phyloP scores from a whole-genome alignment of 306 rosid species.

The Senna siamea region DNA sequence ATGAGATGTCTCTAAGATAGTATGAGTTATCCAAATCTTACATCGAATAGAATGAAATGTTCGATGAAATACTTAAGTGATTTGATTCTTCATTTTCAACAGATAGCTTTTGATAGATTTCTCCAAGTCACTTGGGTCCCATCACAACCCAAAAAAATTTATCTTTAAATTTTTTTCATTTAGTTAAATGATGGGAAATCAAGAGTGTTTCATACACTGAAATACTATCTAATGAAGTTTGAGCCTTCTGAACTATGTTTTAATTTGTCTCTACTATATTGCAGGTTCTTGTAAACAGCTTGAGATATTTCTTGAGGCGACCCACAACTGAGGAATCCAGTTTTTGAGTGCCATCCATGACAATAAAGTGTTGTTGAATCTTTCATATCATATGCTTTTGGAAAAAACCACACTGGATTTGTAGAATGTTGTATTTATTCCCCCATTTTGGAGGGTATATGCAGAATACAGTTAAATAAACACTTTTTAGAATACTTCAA shows the following conservation, averaged over 20 bases:
- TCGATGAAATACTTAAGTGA: no score
- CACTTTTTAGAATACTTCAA: background rate
- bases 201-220: background rate
- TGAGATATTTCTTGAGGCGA: conserved; percentile 86
- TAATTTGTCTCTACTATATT: conserved; percentile 4
- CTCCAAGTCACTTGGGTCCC: no score
- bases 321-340: conserved; percentile 89
- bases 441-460: conserved; percentile 36
- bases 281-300: conserved; percentile 90
- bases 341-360: conserved; percentile 58
- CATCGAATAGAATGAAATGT: no score
- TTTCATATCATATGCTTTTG: conserved; percentile 10
- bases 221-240: background rate
- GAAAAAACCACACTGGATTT: conserved; percentile 19
- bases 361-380: background rate
- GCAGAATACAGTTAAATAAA: conserved; percentile 4
- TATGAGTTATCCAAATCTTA: no score
- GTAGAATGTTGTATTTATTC: conserved; percentile 26
- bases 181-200: no score
- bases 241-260: conserved; percentile 1
- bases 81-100: no score
- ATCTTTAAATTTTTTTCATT: no score
- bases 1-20: no score
- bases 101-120: no score
- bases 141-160: no score